phyloP scores from a whole-genome alignment of 2,329 filamentous ascomycete genomes.

The Myriosclerotinia duriaeana region DNA sequence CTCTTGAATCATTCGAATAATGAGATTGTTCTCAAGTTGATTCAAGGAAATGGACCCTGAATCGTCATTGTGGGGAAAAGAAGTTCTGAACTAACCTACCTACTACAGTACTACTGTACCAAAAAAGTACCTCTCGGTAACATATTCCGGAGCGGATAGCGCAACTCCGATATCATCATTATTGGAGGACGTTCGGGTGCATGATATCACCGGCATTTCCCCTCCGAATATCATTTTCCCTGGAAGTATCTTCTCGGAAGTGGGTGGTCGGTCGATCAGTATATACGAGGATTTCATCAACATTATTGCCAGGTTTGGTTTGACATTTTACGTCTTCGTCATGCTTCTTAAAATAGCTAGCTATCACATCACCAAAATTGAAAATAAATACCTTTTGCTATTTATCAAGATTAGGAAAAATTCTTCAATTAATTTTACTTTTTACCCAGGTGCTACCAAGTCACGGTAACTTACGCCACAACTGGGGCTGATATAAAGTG shows the following conservation, averaged over 20 bases:
- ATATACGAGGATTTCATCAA: neutral
- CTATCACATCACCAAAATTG: slow-evolving; percentile 2
- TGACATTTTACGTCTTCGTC: neutral
- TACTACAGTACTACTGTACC: neutral
- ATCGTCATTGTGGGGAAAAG: slow-evolving; percentile 15
- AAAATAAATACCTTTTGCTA: neutral
- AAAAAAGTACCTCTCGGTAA: slow-evolving; percentile 8
- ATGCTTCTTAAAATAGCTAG: neutral
- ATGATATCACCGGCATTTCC: neutral
- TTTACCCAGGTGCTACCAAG: neutral
- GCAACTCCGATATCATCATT: neutral
- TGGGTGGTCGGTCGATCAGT: neutral
- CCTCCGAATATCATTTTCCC: neutral
- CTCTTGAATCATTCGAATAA: no score
- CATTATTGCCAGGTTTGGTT: neutral
- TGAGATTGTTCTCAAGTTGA: neutral
- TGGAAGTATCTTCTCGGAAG: neutral
- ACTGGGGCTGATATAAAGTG: slow-evolving; percentile 7
- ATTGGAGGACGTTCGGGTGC: slow-evolving; percentile 6
- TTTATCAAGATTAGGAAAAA: neutral
- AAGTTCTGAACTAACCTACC: neutral
- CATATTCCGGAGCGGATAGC: neutral
- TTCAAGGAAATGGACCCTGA: slow-evolving; percentile 17
- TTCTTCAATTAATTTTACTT: neutral
- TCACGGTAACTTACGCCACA: slow-evolving; percentile 3